Evolutionary conservation across 2,329 filamentous ascomycete species (phyloP).

Genomic region (Claviceps monticola): DNA sequence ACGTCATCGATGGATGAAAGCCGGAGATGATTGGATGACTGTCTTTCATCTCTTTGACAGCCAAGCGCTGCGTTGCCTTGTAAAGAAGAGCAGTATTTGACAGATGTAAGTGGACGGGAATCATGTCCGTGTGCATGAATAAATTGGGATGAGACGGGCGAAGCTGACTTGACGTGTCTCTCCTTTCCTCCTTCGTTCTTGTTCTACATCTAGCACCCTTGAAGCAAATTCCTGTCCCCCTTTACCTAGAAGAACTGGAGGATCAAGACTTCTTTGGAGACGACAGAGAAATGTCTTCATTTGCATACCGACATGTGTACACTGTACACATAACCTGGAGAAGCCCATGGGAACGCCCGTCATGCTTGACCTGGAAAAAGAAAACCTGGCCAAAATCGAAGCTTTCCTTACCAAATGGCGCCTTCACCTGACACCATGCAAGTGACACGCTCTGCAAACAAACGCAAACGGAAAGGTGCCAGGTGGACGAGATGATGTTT

Average conservation of each 20-base stretch:
- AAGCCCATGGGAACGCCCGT: conserved; percentile 51
- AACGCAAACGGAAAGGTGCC: conserved; percentile 35
- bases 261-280: conserved; percentile 59
- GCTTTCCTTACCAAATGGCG: conserved; percentile 56
- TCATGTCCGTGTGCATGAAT: neutral
- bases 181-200: neutral
- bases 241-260: conserved; percentile 62
- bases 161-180: conserved; percentile 1
- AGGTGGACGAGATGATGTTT: conserved; percentile 78
- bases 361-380: conserved; percentile 38
- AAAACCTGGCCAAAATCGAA: conserved; percentile 37
- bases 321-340: conserved; percentile 62
- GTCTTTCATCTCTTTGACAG: conserved; percentile 58
- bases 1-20: conserved; percentile 72
- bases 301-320: conserved; percentile 70
- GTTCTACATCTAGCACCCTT: neutral
- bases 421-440: conserved; percentile 60
- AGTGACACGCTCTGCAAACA: conserved; percentile 54
- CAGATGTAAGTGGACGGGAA: conserved; percentile 31
- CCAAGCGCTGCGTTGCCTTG: conserved; percentile 58
- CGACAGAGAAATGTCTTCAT: conserved; percentile 64
- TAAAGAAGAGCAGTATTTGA: conserved; percentile 60
- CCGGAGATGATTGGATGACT: conserved; percentile 61
- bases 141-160: neutral
- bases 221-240: conserved; percentile 43